Evolutionary conservation across 495 filamentous ascomycete genomes (phyloP), one percentile per base, ranked within the genome.

Genomic region (Glutinoglossum americanum): DNA sequence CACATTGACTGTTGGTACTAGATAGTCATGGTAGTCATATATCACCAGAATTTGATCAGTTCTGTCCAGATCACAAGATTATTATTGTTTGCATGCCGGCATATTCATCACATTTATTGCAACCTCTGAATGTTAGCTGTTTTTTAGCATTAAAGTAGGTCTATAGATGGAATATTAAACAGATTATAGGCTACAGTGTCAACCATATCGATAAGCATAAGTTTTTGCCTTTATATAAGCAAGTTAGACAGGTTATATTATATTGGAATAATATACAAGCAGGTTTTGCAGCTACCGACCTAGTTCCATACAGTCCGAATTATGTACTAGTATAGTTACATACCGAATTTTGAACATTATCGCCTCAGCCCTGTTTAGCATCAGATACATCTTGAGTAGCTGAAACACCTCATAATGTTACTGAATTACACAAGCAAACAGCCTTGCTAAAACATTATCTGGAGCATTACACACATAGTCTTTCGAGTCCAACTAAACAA

Each of bases 61-160:
- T 45, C 59, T 59, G 30, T 25, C 59, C 49, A 25, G 59, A 35
- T 28, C n/a, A 61, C 44, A 56, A 62, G 9, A 64, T 64, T 44
- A 60, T 61, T 25, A 51, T 57, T 26, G 19, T 64, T 21, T 61
- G 58, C 53, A 60, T 66, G 57, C 64, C 63, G 11, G 11, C 59
- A 51, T 57, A 66, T 47, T 61, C 41, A 21, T 64, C 57, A 23
- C 63, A 64, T 61, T 57, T 64, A 1, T 55, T 64, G 17, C 61
- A 66, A 56, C 64, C 64, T 19, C 57, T 64, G 51, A 55, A 65
- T 57, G 60, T 65, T 56, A 56, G 56, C 30, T 63, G 57, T 47
- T 64, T 64, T 51, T 51, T 37, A 28, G 57, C 33, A n/a, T 54
- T 65, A 35, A 62, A 65, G 51, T 23, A 32, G 23, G 51, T 51